Base-by-base conservation (phyloP, 305 asterid species). In the Andrographis paniculata region DNA sequence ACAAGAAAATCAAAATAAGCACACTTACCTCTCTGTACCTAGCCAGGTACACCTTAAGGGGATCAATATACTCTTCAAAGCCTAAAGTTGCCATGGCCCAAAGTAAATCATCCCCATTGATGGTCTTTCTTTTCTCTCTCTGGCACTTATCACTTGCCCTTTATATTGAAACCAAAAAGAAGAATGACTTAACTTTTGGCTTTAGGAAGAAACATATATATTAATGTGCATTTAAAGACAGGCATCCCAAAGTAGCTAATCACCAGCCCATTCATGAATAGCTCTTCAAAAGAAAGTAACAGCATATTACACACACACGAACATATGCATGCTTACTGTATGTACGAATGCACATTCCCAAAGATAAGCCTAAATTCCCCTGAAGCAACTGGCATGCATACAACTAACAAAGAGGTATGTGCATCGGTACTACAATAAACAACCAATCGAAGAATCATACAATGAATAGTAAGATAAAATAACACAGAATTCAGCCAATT, bases 81-180 rank as follows among this genome's bases (percentile, higher is more conserved):
- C 95, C 95, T 55, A 86, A 64, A 63, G 95, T 82, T 9, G 88
- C 83, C 95, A 85, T 85, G 56, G 94, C 87, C 94, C 94, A 82
- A 1, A 85, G 63, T 75, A 85, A 63, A 67, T 85, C 95, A 68
- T 86, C 95, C 49, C 95, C 95, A 52, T 79, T 86, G 54, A 86
- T 75, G 1, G 95, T 86, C 77, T 86, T 86, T 53, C 94, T 73
- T 57, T 86, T 79, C 75, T 86, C 95, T 60, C 81, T 77, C 69
- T 82, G 92, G 67, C 95, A 86, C 72, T 86, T 86, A 62, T 86
- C 94, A 58, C 94, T 86, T 41, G 95, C 94, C 82, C 95, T 85
- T 30, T 18, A 31, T 17, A 15, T n/a, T 20, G 15, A 8, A 37
- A 14, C 42, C 16, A 37, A 1, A 37, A 37, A n/a, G 8, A 14